Base-by-base conservation (phyloP, 1,139 yeast species). In the Petasospora rhodanensis region DNA sequence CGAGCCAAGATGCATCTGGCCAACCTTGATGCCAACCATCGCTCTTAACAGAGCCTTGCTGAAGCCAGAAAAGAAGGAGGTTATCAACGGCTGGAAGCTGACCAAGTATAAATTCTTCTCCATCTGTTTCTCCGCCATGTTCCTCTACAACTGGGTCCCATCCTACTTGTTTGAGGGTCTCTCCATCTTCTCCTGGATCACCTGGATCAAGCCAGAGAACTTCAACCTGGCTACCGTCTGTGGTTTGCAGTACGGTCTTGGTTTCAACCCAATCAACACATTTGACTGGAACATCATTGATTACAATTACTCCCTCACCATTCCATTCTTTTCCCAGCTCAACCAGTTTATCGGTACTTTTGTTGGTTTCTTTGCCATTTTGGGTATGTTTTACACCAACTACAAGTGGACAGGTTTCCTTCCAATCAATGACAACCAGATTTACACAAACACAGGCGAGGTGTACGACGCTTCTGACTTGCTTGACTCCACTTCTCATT, bases 161-260 rank as follows among this genome's bases (percentile, higher is more conserved):
- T 59, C 61, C 30, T 73, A 64, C 41, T 43, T 76, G 7, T 71
- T 74, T 48, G 53, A 56, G 28, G 76, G 74, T 0, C 52, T 76
- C 13, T 64, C 73, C 2, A 56, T 59, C 11, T 77, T 77, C 55
- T 73, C 70, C 47, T 76, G 83, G 82, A 67, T 73, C 52, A 68
- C 79, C 3, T 77, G 84, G 84, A 74, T 76, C 29, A 58, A 64
- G 6, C 82, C 82, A n/a, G 47, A 64, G 18, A 76, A 73, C 48
- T 61, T 70, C 44, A 65, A 67, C 34, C 54, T 78, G 29, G 79
- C 76, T 8, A 59, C 63, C 3, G 60, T 78, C 22, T 71, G 78
- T 5, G 85, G 85, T 3, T 55, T 66, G 4, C 46, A 52, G 10
- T 37, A 47, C 18, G 82, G 82, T n/a, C 49, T 76, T 13, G 81